These are phyloP conservation scores for Epichloe elymi DNA, from an alignment of 2,329 filamentous ascomycete species.

Conservation along the genomic window DNA sequence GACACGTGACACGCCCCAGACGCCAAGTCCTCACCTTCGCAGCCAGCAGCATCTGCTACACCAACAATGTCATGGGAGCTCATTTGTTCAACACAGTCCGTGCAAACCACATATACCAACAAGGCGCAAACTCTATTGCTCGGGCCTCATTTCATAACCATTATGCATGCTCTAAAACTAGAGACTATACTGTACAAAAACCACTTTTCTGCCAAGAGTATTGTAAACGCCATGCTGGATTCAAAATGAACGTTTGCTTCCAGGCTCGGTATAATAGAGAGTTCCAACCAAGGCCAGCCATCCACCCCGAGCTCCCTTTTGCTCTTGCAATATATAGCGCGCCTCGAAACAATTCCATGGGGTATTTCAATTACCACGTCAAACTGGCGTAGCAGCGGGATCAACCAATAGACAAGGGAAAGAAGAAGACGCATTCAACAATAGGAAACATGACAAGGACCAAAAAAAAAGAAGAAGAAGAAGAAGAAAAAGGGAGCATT, in stretches of 20 bases:
- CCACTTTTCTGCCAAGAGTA: not conserved
- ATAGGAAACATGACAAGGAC: not conserved
- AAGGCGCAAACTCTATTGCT: not conserved
- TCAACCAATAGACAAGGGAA: not conserved
- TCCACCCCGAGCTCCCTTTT: not conserved
- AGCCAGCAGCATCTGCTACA: not conserved
- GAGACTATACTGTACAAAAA: not conserved
- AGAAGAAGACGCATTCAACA: not conserved
- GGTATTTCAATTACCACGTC: constrained; percentile 18
- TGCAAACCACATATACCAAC: too few relatives aligned
- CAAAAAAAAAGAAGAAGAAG: not conserved
- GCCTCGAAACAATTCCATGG: constrained; percentile 15
- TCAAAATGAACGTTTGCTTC: constrained; percentile 7
- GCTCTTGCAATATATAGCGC: constrained; percentile 5
- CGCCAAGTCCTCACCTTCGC: too few relatives aligned
- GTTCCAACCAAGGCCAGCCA: not conserved
- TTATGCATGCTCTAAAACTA: constrained; percentile 1
- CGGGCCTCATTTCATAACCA: not conserved
- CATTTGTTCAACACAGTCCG: too few relatives aligned
- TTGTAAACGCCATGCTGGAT: constrained; percentile 10
- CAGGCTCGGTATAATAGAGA: not conserved
- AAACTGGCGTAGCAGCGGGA: constrained; percentile 3
- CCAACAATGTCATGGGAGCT: not conserved
- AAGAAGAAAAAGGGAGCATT: not conserved
- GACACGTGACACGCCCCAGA: constrained; percentile 15